A percentile compares a stretch with the other conserved stretches of the same genome.
Evolutionary conservation across 345 rosid species (phyloP).

Genomic region (Combretum micranthum): DNA sequence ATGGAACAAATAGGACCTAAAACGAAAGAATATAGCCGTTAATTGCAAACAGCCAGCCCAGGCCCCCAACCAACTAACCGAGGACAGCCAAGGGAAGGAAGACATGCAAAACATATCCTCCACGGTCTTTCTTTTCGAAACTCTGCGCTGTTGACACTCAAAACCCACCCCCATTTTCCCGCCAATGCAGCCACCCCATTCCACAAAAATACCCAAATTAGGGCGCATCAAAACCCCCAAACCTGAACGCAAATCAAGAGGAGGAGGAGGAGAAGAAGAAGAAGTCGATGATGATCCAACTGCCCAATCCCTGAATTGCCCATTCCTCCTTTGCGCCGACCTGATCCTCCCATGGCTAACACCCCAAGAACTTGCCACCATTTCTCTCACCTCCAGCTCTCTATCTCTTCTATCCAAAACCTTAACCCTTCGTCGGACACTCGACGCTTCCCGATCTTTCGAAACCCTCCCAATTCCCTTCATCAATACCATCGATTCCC

Average conservation of each 20-base stretch:
- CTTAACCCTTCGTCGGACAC: constrained; percentile 40
- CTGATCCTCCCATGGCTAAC: constrained; percentile 68
- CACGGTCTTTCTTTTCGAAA: too few relatives aligned
- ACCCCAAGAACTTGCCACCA: constrained; percentile 45
- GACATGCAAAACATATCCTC: too few relatives aligned
- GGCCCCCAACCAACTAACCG: too few relatives aligned
- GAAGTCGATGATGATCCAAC: not conserved
- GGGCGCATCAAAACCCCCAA: too few relatives aligned
- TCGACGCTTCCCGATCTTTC: constrained; percentile 56
- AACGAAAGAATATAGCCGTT: too few relatives aligned
- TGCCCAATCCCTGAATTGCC: not conserved
- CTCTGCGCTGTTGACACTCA: too few relatives aligned
- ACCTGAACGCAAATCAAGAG: not conserved
- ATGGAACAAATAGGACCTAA: too few relatives aligned
- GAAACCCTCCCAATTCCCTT: constrained; percentile 56
- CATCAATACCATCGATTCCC: constrained; percentile 29
- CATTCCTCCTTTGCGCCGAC: constrained; percentile 20
- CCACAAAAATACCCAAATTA: too few relatives aligned
- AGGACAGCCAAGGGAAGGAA: too few relatives aligned
- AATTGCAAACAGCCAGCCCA: too few relatives aligned
- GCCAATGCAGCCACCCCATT: too few relatives aligned
- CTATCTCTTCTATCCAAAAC: constrained; percentile 29
- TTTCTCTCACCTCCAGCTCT: constrained; percentile 50
- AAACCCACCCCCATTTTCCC: too few relatives aligned
- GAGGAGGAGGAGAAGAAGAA: not conserved